phyloP scores from a whole-genome alignment of 176 grass and related monocot genomes.

The Bonia amplexicaulis region DNA sequence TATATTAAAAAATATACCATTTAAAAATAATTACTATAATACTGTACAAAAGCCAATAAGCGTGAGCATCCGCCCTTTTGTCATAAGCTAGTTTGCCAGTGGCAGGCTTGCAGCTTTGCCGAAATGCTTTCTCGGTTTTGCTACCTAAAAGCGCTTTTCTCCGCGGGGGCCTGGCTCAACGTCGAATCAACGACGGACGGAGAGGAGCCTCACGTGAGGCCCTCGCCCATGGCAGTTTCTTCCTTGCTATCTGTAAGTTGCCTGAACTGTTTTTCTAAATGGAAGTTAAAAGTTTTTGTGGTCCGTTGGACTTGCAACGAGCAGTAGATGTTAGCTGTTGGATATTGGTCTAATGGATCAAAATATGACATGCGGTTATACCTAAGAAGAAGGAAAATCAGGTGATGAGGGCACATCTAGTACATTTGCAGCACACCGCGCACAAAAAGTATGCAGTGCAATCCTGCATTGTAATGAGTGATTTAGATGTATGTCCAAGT shows the following conservation, averaged over 20 bases:
- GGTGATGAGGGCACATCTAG: background rate
- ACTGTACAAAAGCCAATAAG: too few relatives aligned
- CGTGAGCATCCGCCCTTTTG: too few relatives aligned
- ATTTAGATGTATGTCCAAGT: background rate
- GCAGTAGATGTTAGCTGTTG: background rate
- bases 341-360: background rate
- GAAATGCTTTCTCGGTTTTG: background rate
- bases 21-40: too few relatives aligned
- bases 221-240: too few relatives aligned
- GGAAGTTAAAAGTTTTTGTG: background rate
- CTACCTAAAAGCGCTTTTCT: too few relatives aligned
- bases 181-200: too few relatives aligned
- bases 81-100: background rate
- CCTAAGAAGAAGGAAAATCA: background rate
- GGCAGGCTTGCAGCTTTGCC: background rate
- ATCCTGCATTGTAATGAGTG: background rate
- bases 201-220: too few relatives aligned
- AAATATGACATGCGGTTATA: background rate
- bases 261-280: background rate
- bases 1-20: too few relatives aligned
- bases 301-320: background rate
- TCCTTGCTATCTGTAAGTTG: background rate
- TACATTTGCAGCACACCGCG: background rate
- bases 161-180: too few relatives aligned
- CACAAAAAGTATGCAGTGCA: background rate